These are phyloP conservation scores for Bruguiera gymnorhiza DNA, from an alignment of 345 rosid species.

Conservation along the genomic window DNA sequence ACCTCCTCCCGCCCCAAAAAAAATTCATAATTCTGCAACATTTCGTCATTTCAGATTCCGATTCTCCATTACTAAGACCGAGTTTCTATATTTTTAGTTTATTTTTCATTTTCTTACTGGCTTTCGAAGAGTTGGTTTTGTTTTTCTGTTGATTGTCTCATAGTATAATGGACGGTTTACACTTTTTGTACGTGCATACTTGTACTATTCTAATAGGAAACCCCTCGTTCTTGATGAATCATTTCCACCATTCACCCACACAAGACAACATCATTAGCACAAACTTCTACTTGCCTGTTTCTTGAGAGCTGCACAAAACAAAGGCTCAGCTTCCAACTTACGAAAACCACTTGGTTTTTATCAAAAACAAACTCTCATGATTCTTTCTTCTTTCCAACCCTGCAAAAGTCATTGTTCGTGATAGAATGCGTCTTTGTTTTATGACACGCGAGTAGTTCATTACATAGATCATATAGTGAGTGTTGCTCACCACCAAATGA, in stretches of 20 bases:
- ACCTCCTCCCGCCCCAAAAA: not conserved
- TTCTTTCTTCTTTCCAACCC: constrained; percentile 15
- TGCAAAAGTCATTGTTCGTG: constrained; percentile 14
- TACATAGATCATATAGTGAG: constrained; percentile 19
- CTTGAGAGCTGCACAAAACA: constrained; percentile 26
- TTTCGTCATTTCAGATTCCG: too few species aligned
- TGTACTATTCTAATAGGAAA: constrained; percentile 23
- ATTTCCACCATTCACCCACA: constrained; percentile 81
- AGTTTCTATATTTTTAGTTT: not conserved
- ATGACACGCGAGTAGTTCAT: constrained; percentile 23
- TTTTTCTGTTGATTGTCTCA: constrained; percentile 19
- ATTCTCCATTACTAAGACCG: too few species aligned
- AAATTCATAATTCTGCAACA: not conserved
- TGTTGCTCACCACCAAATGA: constrained; percentile 48
- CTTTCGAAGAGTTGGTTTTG: constrained; percentile 28
- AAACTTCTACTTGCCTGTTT: constrained; percentile 59
- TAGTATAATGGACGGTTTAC: not conserved
- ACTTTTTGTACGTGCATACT: constrained; percentile 2
- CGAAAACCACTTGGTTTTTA: constrained; percentile 17
- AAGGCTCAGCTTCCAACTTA: not conserved
- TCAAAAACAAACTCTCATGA: constrained; percentile 22
- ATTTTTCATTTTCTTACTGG: not conserved
- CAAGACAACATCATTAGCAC: constrained; percentile 83
- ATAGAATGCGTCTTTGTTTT: constrained; percentile 14
- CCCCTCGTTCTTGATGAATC: constrained; percentile 67